Percentiles rank a stretch among this genome's conserved stretches.
These are phyloP conservation scores for Centrapalus pauciflorus DNA, from an alignment of 129 eudicot genomes.

Conservation along the genomic window DNA sequence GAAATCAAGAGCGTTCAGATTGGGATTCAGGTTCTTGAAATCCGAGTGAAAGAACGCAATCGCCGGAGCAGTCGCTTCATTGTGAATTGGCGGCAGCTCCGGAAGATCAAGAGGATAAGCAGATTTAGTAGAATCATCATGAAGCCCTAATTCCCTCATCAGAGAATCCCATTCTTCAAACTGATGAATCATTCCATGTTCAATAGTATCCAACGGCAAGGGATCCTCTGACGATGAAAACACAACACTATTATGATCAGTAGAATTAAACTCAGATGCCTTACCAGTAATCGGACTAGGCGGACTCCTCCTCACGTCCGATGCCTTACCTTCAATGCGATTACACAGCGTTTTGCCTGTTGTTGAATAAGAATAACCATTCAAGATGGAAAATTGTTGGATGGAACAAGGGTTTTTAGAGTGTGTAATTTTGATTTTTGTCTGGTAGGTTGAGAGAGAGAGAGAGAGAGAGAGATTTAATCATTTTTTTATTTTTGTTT, in stretches of 20 bases:
- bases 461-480: no score
- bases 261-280: constrained; percentile 15
- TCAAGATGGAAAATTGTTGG: no score
- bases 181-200: constrained; percentile 43
- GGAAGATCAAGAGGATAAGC: constrained; percentile 23
- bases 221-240: constrained; percentile 26
- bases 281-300: no score
- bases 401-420: no score
- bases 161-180: constrained; percentile 79
- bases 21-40: constrained; percentile 3
- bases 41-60: constrained; percentile 24
- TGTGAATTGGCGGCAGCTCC: constrained; percentile 30
- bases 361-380: no score
- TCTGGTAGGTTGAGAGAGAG: no score
- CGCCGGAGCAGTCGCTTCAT: constrained; percentile 7
- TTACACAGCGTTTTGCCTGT: no score
- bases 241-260: constrained; percentile 3
- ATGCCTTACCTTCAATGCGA: no score
- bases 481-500: no score
- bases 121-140: constrained; percentile 45
- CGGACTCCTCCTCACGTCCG: no score
- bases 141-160: constrained; percentile 65
- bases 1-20: neutral
- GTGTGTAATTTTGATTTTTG: no score
- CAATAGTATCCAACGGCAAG: constrained; percentile 25